phyloP scores from a whole-genome alignment of 345 rosid species.

The Laguncularia racemosa region DNA sequence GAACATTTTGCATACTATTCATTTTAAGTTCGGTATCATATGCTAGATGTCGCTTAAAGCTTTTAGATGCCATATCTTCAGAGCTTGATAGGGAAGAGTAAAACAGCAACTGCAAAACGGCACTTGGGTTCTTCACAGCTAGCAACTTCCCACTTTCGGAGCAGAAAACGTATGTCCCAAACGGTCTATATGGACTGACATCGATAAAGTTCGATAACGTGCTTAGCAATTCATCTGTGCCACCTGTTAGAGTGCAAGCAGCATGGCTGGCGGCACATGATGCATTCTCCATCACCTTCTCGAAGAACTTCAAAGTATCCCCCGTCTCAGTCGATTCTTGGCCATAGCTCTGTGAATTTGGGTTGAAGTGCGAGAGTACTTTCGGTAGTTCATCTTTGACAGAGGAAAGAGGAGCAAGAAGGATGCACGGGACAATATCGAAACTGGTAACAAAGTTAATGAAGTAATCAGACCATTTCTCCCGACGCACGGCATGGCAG shows the following conservation, averaged over 20 bases:
- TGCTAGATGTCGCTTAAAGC: conserved; percentile 6
- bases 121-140: conserved; percentile 6
- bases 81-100: conserved; percentile 5
- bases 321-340: too few species aligned
- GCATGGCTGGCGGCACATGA: conserved; percentile 47
- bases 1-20: conserved; percentile 12
- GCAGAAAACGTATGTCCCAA: conserved; percentile 8
- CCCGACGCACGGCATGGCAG: conserved; percentile 61
- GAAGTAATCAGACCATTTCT: conserved; percentile 59
- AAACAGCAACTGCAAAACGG: conserved; percentile 8
- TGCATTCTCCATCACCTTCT: conserved; percentile 43
- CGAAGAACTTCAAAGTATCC: too few species aligned
- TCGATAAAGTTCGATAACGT: conserved; percentile 45
- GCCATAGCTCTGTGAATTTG: neutral
- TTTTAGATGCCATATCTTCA: neutral
- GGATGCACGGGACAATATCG: conserved; percentile 66
- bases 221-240: conserved; percentile 43
- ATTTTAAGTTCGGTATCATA: conserved; percentile 8
- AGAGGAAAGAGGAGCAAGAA: conserved; percentile 45
- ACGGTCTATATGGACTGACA: conserved; percentile 55
- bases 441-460: conserved; percentile 51
- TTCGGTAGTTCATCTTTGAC: conserved; percentile 16
- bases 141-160: conserved; percentile 4
- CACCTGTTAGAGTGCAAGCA: conserved; percentile 50
- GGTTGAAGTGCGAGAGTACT: conserved; percentile 23